Percentiles rank a stretch among this genome's conserved stretches.
phyloP scores from a whole-genome alignment of 306 rosid genomes.

The Lathyrus sativus region DNA sequence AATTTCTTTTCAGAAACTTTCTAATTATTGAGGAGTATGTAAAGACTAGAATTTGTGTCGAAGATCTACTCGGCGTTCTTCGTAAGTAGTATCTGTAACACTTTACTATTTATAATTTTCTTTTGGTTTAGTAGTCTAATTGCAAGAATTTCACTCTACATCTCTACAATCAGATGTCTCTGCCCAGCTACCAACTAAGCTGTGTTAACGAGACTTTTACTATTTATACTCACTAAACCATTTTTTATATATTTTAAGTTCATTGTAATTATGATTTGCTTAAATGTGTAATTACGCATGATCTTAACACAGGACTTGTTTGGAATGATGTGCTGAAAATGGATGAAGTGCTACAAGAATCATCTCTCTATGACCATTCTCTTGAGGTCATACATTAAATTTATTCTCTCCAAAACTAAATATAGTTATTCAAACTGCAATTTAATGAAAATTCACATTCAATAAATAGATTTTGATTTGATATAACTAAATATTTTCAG shows the following conservation, averaged over 20 bases:
- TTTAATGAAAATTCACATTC: constrained; percentile 16
- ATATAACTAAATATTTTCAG: constrained; percentile 42
- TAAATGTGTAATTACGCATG: constrained; percentile 29
- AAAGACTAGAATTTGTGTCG: constrained; percentile 55
- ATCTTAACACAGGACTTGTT: constrained; percentile 51
- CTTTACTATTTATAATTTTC: not conserved
- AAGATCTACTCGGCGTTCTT: constrained; percentile 65
- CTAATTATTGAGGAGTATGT: constrained; percentile 54
- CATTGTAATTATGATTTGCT: not conserved
- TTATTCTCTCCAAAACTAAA: constrained; percentile 12
- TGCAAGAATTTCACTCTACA: too few species aligned
- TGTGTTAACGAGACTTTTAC: too few species aligned
- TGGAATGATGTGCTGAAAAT: constrained; percentile 70
- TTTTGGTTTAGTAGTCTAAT: too few species aligned
- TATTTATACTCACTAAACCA: too few species aligned
- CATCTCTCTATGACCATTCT: constrained; percentile 52
- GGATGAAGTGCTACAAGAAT: constrained; percentile 62
- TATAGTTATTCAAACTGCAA: not conserved
- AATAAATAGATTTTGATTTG: constrained; percentile 18
- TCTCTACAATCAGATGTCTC: too few species aligned
- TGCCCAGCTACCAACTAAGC: too few species aligned
- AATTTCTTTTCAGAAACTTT: constrained; percentile 39
- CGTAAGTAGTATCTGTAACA: constrained; percentile 50
- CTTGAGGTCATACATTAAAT: constrained; percentile 55
- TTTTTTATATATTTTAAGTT: not conserved